Evolutionary conservation across 441 rosid genomes (phyloP), one percentile per base, ranked within the genome.

Genomic region (Syzygium syzygioides): DNA sequence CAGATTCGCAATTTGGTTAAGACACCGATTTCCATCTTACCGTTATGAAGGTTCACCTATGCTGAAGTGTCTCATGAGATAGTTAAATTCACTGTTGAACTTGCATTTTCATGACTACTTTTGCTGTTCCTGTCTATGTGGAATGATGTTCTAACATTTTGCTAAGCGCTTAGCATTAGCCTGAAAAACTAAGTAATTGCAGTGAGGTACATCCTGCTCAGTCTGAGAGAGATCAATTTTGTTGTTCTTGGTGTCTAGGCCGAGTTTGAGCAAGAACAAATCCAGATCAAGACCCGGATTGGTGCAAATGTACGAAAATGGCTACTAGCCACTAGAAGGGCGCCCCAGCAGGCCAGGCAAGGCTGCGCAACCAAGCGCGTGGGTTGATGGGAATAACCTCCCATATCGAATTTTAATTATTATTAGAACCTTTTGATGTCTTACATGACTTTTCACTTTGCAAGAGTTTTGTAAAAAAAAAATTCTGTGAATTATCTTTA

Each of bases 301-400:
- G 56, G 20, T 54, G 56, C 56, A 17, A 17, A 54, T 54, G 20
- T 54, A 54, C 17, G 62, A 25, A 57, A 57, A 57, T 57, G n/a
- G n/a, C 62, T 25, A 57, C n/a, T 57, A 57, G 64, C 3, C 30
- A 26, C 15, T 26, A 4, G 3, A 1, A 12, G 14, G n/a, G n/a
- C n/a, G 4, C n/a, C 71, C 37, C 3, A 64, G 20, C 37, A 30
- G 1, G 5, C 37, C 0, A 7, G 3, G 11, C 5, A 4, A 9
- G 60, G 28, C 0, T 11, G 4, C 19, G 23, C 10, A 10, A 9
- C 76, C 12, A 41, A 5, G 11, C 0, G 1, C 23, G 0, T 30
- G 23, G 6, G 41, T 64, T 1, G 12, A 9, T 4, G 71, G 23
- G 12, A 30, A 15, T 64, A 15, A 15, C 37, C 34, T 64, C 6